Evolutionary conservation across 164 flowering plant genomes (phyloP).

Genomic region (Litsea cubeba): DNA sequence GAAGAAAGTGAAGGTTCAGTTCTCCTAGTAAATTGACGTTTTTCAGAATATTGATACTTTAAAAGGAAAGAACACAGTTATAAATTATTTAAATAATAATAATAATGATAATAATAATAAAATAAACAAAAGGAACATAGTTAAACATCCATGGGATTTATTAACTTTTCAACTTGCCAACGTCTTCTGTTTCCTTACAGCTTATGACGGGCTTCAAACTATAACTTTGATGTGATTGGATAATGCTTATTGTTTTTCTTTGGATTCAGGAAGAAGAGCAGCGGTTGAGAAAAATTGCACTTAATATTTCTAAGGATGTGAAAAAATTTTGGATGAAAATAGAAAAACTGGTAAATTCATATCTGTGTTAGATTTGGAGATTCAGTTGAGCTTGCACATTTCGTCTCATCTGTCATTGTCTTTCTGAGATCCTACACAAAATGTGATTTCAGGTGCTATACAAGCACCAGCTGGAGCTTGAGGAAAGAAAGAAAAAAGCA

Average conservation of each 20-base stretch:
- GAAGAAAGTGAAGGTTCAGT: conserved; percentile 80
- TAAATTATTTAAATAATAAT: no score
- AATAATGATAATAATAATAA: no score
- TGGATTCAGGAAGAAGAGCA: conserved; percentile 86
- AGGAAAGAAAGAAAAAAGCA: conserved; percentile 83
- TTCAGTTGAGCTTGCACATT: conserved; percentile 1
- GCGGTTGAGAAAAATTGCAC: conserved; percentile 78
- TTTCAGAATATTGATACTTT: no score
- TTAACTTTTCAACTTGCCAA: background rate
- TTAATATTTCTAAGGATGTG: conserved; percentile 89
- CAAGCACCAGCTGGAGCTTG: conserved; percentile 93
- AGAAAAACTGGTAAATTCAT: conserved; percentile 84
- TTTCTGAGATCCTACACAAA: conserved; percentile 6
- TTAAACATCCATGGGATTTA: background rate
- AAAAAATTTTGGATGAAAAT: conserved; percentile 97
- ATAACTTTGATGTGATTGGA: background rate
- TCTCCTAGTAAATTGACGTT: background rate
- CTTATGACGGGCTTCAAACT: background rate
- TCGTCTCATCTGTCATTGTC: background rate
- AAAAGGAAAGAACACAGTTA: background rate
- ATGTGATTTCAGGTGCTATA: conserved; percentile 65
- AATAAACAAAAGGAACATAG: no score
- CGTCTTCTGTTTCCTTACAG: conserved; percentile 1
- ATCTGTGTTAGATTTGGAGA: background rate
- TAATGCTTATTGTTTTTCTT: conserved; percentile 4